phyloP scores from a whole-genome alignment of 176 grass and related monocot genomes.

The Panicum miliaceum region DNA sequence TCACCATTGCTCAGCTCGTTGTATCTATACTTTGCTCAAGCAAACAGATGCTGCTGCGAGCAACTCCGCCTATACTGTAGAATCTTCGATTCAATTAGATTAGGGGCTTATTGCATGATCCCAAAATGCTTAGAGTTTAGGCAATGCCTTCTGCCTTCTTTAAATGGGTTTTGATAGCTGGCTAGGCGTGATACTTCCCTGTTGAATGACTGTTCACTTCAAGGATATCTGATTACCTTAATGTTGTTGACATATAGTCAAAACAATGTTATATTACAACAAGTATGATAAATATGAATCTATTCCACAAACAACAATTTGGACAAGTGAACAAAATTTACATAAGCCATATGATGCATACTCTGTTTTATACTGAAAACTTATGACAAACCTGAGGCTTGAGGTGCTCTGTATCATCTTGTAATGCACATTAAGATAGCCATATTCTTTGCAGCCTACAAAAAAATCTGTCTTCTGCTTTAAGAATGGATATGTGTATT shows the following conservation, averaged over 20 bases:
- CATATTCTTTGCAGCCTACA: not conserved
- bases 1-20: not conserved
- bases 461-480: conserved; percentile 11
- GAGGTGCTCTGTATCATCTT: not conserved
- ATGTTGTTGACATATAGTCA: not conserved
- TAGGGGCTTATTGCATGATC: not conserved
- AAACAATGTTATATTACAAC: not conserved
- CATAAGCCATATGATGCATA: not conserved
- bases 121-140: not conserved
- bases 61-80: not conserved
- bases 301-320: not conserved
- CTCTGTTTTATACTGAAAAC: not conserved
- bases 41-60: not conserved
- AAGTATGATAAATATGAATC: not conserved
- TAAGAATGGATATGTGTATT: not conserved
- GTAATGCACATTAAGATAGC: not conserved
- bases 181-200: not conserved
- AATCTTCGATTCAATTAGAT: conserved; percentile 19
- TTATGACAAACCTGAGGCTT: not conserved
- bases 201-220: not conserved
- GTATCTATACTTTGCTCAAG: not conserved
- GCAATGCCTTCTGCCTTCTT: conserved; percentile 1
- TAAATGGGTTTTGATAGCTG: not conserved
- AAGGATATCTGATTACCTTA: not conserved
- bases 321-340: not conserved